Conservation (phyloP, 305 asterid species). For the Solanum aculeatissimum region DNA sequence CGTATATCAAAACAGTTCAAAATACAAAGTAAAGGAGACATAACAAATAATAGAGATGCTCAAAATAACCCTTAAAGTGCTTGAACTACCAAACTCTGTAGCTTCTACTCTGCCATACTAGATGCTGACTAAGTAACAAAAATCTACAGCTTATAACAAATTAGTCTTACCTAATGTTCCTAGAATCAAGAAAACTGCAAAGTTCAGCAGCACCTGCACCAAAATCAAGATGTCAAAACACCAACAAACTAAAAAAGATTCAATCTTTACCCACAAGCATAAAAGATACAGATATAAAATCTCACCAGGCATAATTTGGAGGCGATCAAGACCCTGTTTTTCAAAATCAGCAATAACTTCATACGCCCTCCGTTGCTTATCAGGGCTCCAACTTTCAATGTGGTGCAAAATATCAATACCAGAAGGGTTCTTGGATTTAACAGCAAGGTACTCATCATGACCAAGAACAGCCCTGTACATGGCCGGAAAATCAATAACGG, state of each 20-base stretch:
- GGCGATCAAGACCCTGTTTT: constrained; percentile 74
- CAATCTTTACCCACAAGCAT: not conserved
- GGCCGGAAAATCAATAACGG: constrained; percentile 78
- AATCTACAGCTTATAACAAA: not conserved
- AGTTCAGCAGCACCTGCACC: constrained; percentile 82
- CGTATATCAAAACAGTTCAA: not conserved
- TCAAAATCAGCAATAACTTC: constrained; percentile 67
- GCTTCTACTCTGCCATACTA: not conserved
- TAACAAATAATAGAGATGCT: not conserved
- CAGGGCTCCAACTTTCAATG: constrained; percentile 74
- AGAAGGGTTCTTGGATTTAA: constrained; percentile 42
- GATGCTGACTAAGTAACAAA: not conserved
- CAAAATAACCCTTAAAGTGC: not conserved
- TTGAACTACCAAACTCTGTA: not conserved
- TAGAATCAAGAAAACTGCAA: constrained; percentile 67
- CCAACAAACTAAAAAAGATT: not conserved
- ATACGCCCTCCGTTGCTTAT: constrained; percentile 53
- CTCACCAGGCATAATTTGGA: constrained; percentile 84
- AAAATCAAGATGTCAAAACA: not conserved
- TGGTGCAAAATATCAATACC: constrained; percentile 88
- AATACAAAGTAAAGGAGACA: not conserved
- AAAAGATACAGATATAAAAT: not conserved
- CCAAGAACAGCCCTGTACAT: constrained; percentile 92
- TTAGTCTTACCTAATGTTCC: constrained; percentile 46
- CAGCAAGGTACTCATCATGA: constrained; percentile 41